Evolutionary conservation across 1,284 basidiomycete genomes (phyloP).

Genomic region (Grifola frondosa): DNA sequence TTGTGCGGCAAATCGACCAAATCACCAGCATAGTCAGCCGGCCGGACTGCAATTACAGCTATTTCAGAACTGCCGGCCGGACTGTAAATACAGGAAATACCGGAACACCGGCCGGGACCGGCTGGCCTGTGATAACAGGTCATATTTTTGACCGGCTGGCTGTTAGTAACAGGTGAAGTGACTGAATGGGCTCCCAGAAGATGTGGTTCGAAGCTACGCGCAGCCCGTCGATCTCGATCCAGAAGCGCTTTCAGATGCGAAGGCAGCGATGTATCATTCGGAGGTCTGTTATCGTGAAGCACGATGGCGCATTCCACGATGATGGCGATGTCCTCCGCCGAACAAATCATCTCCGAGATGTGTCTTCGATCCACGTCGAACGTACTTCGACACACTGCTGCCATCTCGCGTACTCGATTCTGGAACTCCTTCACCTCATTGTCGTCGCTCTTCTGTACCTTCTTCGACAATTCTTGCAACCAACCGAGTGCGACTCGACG

Average conservation of each 20-base stretch:
- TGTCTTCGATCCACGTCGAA: conserved; percentile 35
- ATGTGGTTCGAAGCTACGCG: conserved; percentile 26
- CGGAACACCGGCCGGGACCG: too few relatives aligned
- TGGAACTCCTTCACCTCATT: conserved; percentile 21
- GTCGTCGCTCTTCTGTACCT: conserved; percentile 26
- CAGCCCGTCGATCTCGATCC: conserved; percentile 29
- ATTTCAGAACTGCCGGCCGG: too few relatives aligned
- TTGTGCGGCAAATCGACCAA: too few relatives aligned
- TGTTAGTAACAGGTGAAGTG: too few relatives aligned
- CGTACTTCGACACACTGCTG: conserved; percentile 40
- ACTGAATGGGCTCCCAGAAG: too few relatives aligned
- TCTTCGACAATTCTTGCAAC: conserved; percentile 33
- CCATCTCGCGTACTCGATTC: conserved; percentile 33
- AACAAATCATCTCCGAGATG: conserved; percentile 2
- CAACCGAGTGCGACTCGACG: conserved; percentile 36
- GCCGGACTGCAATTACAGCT: too few relatives aligned
- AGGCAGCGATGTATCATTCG: background rate
- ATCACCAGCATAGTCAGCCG: too few relatives aligned
- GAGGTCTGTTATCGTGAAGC: conserved; percentile 32
- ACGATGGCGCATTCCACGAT: conserved; percentile 37
- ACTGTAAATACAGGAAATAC: too few relatives aligned
- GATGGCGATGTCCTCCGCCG: conserved; percentile 25
- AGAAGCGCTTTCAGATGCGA: conserved; percentile 19
- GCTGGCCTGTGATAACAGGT: too few relatives aligned
- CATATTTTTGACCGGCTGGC: too few relatives aligned